These are phyloP conservation scores for Begonia masoniana DNA, from an alignment of 306 rosid genomes.

Conservation along the genomic window DNA sequence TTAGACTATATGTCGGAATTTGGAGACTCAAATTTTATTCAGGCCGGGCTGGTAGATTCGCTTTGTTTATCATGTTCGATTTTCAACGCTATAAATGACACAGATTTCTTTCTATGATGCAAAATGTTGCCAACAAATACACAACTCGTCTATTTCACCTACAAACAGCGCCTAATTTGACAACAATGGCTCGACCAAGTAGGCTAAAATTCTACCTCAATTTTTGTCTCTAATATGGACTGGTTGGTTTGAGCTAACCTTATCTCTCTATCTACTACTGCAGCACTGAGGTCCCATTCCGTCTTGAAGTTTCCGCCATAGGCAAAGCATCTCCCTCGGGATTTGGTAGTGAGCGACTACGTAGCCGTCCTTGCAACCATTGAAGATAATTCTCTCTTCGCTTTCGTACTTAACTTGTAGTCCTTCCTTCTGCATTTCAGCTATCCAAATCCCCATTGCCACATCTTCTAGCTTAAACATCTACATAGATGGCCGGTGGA, in stretches of 20 bases:
- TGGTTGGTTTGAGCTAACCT: too few relatives aligned
- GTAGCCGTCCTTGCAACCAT: conserved; percentile 80
- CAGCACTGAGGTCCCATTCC: conserved; percentile 62
- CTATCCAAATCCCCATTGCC: conserved; percentile 98
- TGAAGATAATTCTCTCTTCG: conserved; percentile 46
- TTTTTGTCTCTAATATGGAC: too few relatives aligned
- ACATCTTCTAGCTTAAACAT: conserved; percentile 99
- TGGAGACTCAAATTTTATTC: too few relatives aligned
- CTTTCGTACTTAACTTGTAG: conserved; percentile 52
- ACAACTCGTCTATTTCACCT: too few relatives aligned
- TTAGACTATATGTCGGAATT: too few relatives aligned
- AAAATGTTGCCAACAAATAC: too few relatives aligned
- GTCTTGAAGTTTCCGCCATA: conserved; percentile 87
- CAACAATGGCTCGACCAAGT: not conserved
- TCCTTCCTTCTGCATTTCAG: conserved; percentile 64
- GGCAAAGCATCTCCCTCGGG: conserved; percentile 90
- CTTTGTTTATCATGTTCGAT: too few relatives aligned
- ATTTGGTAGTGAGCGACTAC: conserved; percentile 98
- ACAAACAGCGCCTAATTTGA: not conserved
- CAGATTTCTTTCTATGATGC: too few relatives aligned
- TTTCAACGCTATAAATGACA: too few relatives aligned
- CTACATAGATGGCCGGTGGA: conserved; percentile 24
- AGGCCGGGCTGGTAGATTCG: too few relatives aligned
- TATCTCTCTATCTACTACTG: not conserved
- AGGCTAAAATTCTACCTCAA: not conserved